Evolutionary conservation across 164 flowering plant species (phyloP).

Genomic region (Warburgia ugandensis): DNA sequence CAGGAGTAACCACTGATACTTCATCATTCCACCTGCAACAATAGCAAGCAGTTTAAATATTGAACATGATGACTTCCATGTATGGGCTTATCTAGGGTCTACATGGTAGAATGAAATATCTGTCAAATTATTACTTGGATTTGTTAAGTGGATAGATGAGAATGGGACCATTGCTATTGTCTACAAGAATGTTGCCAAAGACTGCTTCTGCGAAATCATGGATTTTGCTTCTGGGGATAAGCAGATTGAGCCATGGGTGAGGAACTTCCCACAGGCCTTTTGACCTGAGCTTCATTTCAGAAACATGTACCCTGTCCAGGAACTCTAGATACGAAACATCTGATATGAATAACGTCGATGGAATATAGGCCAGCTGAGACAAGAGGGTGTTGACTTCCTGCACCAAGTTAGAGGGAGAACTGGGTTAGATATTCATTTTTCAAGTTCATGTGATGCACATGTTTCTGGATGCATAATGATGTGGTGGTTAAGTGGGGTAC

Average conservation of each 20-base stretch:
- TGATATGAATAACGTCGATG: slow-evolving; percentile 55
- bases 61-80: too few relatives aligned
- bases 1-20: slow-evolving; percentile 78
- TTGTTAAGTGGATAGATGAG: slow-evolving; percentile 83
- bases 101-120: too few relatives aligned
- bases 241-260: slow-evolving; percentile 95
- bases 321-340: slow-evolving; percentile 76
- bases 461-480: slow-evolving; percentile 5
- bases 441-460: not conserved
- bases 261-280: slow-evolving; percentile 88
- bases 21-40: slow-evolving; percentile 64
- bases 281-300: slow-evolving; percentile 60
- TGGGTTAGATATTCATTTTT: not conserved
- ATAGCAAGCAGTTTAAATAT: not conserved
- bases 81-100: not conserved
- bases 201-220: slow-evolving; percentile 55
- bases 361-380: slow-evolving; percentile 55
- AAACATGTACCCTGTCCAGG: slow-evolving; percentile 74
- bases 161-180: slow-evolving; percentile 71
- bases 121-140: slow-evolving; percentile 74
- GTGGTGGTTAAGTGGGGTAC: slow-evolving; percentile 27
- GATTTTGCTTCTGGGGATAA: slow-evolving; percentile 64
- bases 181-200: slow-evolving; percentile 68
- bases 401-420: slow-evolving; percentile 8
- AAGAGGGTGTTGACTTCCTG: slow-evolving; percentile 55